Evolutionary conservation across 1,284 basidiomycete genomes (phyloP), one percentile per base, ranked within the genome.

Genomic region (Moniliella sp.): DNA sequence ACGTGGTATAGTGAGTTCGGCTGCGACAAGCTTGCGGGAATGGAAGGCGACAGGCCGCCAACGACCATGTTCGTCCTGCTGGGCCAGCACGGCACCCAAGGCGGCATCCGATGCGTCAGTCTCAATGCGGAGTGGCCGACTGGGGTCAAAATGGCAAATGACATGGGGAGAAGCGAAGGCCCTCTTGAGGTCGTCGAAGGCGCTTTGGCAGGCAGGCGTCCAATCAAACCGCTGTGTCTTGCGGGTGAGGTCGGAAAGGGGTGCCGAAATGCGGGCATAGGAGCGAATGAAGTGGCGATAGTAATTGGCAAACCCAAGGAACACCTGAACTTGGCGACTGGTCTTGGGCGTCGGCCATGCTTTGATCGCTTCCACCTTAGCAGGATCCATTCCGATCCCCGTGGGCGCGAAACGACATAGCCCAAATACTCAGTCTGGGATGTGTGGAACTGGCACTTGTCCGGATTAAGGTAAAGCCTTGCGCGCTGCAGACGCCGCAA

Each of bases 221-320:
- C 57, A 66, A 7, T 27, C 13, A 15, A 15, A 32, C 15, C 19
- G 7, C 4, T 3, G 7, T 7, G 12, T 15, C 15, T 33, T 33
- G n/a, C 25, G 18, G 14, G 18, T 12, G 0, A 61, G 37, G 4
- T 32, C 13, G 3, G 40, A 41, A 1, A 67, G 40, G 3, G 64
- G 62, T 7, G 39, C 15, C 7, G 47, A 44, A 15, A 63, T 61
- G n/a, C 48, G 35, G 4, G 63, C 57, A 37, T 58, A 68, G 15
- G 45, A 31, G 13, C 48, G 18, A 25, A 69, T 63, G 41, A 67
- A 68, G 11, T 54, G 40, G 2, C 62, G 42, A 36, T 62, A 66
- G 43, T 64, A 68, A 35, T 65, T 65, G 16, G 47, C 51, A 18
- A 65, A 56, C 16, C 63, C 62, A n/a, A 64, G 44, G 49, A 64